Evolutionary conservation across 331 rosid genomes (phyloP), one percentile per base, ranked within the genome.

Genomic region (Acacia pycnantha): DNA sequence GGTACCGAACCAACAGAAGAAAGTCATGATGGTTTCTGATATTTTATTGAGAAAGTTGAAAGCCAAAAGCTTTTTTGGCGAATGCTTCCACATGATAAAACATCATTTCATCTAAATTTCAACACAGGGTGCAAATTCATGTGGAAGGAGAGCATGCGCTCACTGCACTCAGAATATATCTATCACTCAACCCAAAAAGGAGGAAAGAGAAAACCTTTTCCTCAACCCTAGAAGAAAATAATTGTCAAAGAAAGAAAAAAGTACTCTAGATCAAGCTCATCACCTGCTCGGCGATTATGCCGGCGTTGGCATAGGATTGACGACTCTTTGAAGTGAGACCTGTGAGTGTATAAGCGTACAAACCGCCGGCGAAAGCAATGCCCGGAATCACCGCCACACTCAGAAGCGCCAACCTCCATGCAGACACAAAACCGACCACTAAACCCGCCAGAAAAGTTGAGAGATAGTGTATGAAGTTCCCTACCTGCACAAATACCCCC

Each of bases 321-420:
- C 97, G 97, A 24, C 97, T 96, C 90, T 94, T 96, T 7, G 99
- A 96, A 3, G 99, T 96, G 10, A 96, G 95, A 76, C 99, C 98
- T 0, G 98, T 94, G 83, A 96, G 97, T 3, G 99, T 94, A 73
- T 96, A 96, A 12, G 99, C 99, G 81, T 96, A 96, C 81, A 96
- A 90, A 16, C 99, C 98, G 9, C 99, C 99, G 24, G 99, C 98
- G 69, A 96, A 96, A 70, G 98, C 99, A 50, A 96, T 96, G 33
- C 99, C 99, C 0, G 99, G 99, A 82, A 96, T 96, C 83, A 96
- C 99, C 0, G 99, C 99, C 29, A 96, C 93, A 85, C 99, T 96
- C 13, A 96, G 85, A 81, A 96, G 94, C 10, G 99, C 99, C 48
- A 95, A 81, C 86, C 92, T 89, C 99, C 99, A 95, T 77, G 99